Conservation (phyloP, 495 filamentous ascomycete genomes). For the Talaromyces trachyspermus region DNA sequence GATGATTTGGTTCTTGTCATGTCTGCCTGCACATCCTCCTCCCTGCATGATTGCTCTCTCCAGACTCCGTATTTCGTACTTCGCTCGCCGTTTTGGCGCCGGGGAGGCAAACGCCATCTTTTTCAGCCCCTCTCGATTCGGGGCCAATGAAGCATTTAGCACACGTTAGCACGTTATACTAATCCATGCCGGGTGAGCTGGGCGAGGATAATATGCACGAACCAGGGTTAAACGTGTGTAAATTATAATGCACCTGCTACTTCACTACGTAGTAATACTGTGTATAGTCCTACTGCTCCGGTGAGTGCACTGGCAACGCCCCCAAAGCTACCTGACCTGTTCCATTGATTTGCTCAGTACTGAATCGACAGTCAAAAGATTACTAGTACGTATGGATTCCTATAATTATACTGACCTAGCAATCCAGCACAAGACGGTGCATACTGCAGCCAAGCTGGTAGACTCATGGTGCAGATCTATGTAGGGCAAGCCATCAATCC, state of each 20-base stretch:
- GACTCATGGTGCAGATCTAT: conserved; percentile 1
- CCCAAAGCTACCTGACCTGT: conserved; percentile 3
- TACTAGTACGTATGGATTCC: background rate
- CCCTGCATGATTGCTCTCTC: no score
- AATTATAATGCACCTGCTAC: no score
- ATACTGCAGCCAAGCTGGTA: background rate
- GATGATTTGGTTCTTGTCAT: no score
- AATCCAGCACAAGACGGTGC: no score
- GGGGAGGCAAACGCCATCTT: background rate
- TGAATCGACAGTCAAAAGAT: background rate
- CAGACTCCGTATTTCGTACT: background rate
- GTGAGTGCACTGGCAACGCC: no score
- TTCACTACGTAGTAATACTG: no score
- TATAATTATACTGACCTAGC: no score
- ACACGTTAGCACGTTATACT: background rate
- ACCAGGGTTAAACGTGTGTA: no score
- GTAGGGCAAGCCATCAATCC: conserved; percentile 6
- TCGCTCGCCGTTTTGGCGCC: background rate
- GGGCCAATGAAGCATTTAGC: conserved; percentile 5
- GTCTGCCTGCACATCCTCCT: no score
- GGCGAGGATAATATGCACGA: no score
- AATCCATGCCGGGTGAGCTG: no score
- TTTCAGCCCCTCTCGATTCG: conserved; percentile 4
- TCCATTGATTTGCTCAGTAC: background rate
- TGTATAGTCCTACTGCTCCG: no score